A percentile compares a stretch with the other conserved stretches of the same genome.
Conservation (phyloP, 306 rosid species). For the Dalbergia cultrata region DNA sequence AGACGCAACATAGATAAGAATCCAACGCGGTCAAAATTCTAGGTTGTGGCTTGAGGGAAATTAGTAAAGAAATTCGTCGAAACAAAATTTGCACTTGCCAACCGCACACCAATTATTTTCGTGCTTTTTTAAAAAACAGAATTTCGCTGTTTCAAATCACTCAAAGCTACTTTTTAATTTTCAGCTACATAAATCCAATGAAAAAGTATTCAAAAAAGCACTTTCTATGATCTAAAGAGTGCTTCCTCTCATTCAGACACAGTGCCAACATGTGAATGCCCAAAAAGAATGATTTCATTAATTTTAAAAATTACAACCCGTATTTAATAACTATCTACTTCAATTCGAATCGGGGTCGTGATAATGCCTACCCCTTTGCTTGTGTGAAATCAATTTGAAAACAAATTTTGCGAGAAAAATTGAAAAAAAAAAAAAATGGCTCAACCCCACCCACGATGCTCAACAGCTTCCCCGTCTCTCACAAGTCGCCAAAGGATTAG, state of each 20-base stretch:
- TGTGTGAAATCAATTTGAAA: background rate
- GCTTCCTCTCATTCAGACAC: background rate
- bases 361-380: background rate
- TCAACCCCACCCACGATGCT: background rate
- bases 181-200: background rate
- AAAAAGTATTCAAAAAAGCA: background rate
- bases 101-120: background rate
- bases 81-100: background rate
- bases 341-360: background rate
- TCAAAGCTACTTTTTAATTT: background rate
- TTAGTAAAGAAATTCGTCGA: background rate
- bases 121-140: slow-evolving; percentile 3
- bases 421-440: background rate
- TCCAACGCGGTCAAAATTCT: background rate
- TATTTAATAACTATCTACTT: background rate
- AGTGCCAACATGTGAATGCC: background rate
- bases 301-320: background rate
- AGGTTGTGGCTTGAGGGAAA: background rate
- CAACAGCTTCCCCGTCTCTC: background rate
- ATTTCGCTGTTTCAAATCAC: slow-evolving; percentile 10
- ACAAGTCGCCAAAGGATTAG: background rate
- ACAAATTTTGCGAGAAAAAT: too few relatives aligned
- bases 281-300: background rate
- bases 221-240: background rate
- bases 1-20: background rate